A percentile compares a stretch with the other conserved stretches of the same genome.
phyloP scores from a whole-genome alignment of 352 stramenopile species.

The Globisporangium abappressorium region DNA sequence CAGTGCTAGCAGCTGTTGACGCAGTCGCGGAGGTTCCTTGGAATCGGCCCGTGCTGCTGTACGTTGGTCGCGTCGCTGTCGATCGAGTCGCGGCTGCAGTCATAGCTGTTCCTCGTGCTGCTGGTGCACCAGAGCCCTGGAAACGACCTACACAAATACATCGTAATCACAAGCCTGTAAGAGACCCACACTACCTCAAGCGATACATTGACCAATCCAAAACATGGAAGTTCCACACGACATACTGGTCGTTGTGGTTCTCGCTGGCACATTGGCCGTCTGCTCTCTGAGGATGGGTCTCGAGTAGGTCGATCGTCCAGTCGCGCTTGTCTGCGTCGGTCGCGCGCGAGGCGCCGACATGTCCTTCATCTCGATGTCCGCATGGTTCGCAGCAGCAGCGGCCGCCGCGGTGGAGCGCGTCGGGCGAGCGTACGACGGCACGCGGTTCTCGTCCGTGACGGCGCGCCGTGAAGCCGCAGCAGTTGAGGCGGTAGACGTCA shows the following conservation, averaged over 20 bases:
- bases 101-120: neutral
- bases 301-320: neutral
- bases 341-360: conserved; percentile 6
- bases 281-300: conserved; percentile 14
- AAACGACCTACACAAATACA: conserved; percentile 9
- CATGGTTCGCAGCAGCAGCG: conserved; percentile 7
- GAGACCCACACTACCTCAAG: neutral
- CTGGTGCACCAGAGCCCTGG: neutral
- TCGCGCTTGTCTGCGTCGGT: neutral
- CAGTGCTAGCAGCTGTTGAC: conserved; percentile 1
- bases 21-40: neutral
- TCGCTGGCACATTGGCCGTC: conserved; percentile 9
- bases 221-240: neutral
- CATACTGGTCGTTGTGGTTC: conserved; percentile 2
- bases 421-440: conserved; percentile 20
- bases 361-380: conserved; percentile 19
- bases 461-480: neutral
- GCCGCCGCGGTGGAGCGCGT: conserved; percentile 11
- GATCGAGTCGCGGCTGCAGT: neutral
- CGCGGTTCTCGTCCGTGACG: conserved; percentile 19
- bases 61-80: neutral
- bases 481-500: neutral
- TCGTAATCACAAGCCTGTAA: neutral
- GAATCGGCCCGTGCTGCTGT: conserved; percentile 5
- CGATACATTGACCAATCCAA: neutral